Conservation (phyloP, 371 early-diverging fungal genomes). For the Dichotomocladium elegans region DNA sequence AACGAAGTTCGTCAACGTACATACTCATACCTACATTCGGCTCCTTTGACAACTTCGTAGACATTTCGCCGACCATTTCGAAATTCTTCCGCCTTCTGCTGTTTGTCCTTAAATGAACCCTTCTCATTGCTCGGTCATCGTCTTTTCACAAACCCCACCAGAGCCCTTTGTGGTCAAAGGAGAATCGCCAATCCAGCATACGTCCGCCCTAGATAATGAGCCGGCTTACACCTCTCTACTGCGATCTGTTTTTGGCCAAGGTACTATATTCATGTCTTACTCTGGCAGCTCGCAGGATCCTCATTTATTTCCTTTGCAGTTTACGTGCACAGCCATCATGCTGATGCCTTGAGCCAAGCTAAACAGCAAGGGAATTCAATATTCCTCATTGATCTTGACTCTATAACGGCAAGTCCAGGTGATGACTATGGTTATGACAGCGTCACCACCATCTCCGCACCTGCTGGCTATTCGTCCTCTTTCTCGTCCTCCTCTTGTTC, state of each 20-base stretch:
- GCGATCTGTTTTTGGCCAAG: conserved; percentile 11
- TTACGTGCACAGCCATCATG: not conserved
- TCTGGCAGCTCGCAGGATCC: not conserved
- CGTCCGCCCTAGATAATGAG: no score
- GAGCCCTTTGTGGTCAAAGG: conserved; percentile 5
- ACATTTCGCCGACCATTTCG: no score
- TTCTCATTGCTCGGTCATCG: conserved; percentile 8
- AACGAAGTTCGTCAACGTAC: not conserved
- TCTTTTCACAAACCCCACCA: conserved; percentile 3
- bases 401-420: not conserved
- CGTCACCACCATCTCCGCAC: no score
- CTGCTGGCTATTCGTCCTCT: no score
- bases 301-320: not conserved
- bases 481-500: conserved; percentile 5
- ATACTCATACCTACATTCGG: not conserved
- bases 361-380: conserved; percentile 2
- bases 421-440: conserved; percentile 8
- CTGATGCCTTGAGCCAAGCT: not conserved
- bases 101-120: no score
- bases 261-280: conserved; percentile 1
- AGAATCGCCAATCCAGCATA: not conserved
- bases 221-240: conserved; percentile 2
- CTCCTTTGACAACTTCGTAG: no score
- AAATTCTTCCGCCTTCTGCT: no score
- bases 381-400: conserved; percentile 15